Percentiles rank a stretch among this genome's conserved stretches.
Conservation (phyloP, 2,329 filamentous ascomycete species). For the Triangularia verruculosa region DNA sequence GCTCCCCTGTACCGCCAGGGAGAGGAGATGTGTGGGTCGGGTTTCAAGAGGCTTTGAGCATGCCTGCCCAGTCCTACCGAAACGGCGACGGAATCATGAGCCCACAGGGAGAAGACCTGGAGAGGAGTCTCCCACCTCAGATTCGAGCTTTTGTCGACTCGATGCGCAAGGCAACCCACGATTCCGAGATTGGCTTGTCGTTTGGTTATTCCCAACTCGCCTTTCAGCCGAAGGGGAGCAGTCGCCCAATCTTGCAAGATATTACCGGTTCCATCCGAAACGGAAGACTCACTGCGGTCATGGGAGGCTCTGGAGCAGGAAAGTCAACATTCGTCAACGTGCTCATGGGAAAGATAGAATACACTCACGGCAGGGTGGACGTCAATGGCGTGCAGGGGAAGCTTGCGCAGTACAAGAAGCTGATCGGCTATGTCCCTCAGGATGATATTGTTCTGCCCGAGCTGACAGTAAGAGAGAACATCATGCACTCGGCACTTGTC, state of each 20-base stretch:
- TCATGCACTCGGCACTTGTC: conserved; percentile 56
- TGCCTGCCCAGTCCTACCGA: conserved; percentile 22
- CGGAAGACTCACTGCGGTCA: conserved; percentile 56
- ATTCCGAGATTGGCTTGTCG: conserved; percentile 49
- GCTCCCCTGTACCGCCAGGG: conserved; percentile 32
- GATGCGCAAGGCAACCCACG: conserved; percentile 50
- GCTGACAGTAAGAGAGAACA: conserved; percentile 60
- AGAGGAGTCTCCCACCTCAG: conserved; percentile 36
- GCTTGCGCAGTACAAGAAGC: conserved; percentile 53
- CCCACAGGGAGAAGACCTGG: conserved; percentile 23
- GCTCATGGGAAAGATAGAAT: conserved; percentile 56
- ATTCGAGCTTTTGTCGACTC: conserved; percentile 51
- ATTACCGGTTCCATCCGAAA: conserved; percentile 54
- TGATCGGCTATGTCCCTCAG: conserved; percentile 61
- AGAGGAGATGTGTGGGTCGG: conserved; percentile 31
- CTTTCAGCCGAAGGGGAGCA: conserved; percentile 45
- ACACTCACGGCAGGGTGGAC: conserved; percentile 49
- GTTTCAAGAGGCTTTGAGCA: conserved; percentile 38
- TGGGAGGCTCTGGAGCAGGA: conserved; percentile 58
- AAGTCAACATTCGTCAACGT: conserved; percentile 60
- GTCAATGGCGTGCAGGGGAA: conserved; percentile 51
- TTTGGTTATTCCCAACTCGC: conserved; percentile 51
- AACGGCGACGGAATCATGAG: background rate
- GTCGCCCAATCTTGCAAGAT: conserved; percentile 48
- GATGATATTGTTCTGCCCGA: conserved; percentile 59